Evolutionary conservation across 2,329 filamentous ascomycete genomes (phyloP), one percentile per base, ranked within the genome.

Genomic region (Alternaria viburni): DNA sequence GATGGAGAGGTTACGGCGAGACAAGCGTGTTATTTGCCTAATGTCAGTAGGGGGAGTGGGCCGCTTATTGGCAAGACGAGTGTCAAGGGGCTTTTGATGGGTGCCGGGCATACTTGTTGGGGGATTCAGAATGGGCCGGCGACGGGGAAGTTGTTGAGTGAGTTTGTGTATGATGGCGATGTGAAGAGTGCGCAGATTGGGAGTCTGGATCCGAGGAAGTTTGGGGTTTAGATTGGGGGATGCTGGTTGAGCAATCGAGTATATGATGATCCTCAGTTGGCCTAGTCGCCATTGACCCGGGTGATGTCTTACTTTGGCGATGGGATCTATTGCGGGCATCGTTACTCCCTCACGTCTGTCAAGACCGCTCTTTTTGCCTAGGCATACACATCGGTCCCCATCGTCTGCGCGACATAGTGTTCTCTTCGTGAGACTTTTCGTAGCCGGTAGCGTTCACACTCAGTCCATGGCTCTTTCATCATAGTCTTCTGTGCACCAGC

Each of bases 51-150:
- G 3, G 81, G 79, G 21, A 80, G 89, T n/a, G 89, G 88, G 0
- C 95, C 96, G 6, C 80, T 98, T 54, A 86, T 98, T 23, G 96
- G 96, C 0, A 83, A 86, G 57, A 94, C 93, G 8, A 86, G 87
- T 2, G 88, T 90, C 0, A 87, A 88, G 7, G 93, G 94, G 0
- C 74, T 98, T 46, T 90, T 91, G 78, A 84, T 98, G 63, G 96
- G 96, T 0, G 87, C 93, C 0, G 96, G 96, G 0, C 96, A 99
- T 83, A 97, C 93, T 2, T 98, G 95, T 82, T 99, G 96, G 96
- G 96, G 96, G 0, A 97, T 99, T 21, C 95, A 98, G 82, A 98
- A 99, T 81, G 93, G 90, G 1, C 94, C 95, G 1, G 96, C 87
- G 1, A 98, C 95, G 36, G 82, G 81, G 2, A 83, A 81, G 69